Evolutionary conservation across 2,329 filamentous ascomycete species (phyloP), one percentile per base, ranked within the genome.

Genomic region (Exophiala oligosperma): DNA sequence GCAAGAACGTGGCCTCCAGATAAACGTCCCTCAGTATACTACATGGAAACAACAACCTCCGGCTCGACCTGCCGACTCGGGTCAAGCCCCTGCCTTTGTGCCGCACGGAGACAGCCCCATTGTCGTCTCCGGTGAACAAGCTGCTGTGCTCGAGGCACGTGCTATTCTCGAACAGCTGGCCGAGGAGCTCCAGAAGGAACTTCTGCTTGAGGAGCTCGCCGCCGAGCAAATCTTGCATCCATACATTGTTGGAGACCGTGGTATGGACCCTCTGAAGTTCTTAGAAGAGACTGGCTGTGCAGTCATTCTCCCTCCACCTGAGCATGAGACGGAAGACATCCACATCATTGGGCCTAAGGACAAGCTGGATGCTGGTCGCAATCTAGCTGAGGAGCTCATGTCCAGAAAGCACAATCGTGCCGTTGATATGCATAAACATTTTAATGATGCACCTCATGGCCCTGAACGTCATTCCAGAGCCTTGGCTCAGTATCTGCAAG

Each of bases 141-240:
- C 81, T 52, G 90, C 90, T 41, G 91, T 94, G 6, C 88, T 92
- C 71, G 85, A 89, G 67, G 90, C 87, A 26, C 89, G 89, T 58
- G 85, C 88, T 44, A 86, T 90, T 68, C 89, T 97, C 64, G 92
- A 97, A 74, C 85, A 86, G 49, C 84, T 88, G 58, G 91, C 87
- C 5, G 84, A 88, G 61, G 83, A 93, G 69, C 83, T 99, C 23
- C 86, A 88, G 65, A 84, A 85, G 59, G 85, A 90, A 71, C 79
- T 97, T 50, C 84, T 88, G 43, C 79, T 94, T 49, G 86, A 94
- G 66, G 88, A 95, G 73, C 79, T 92, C 43, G 84, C 88, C 4
- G 91, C 97, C 66, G 89, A 93, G 73, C 88, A 88, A 62, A 91
- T 91, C 49, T 87, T 91, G 52, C 94, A 97, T 72, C 92, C 96